phyloP scores from a whole-genome alignment of 345 rosid genomes.

The Lumnitzera racemosa region DNA sequence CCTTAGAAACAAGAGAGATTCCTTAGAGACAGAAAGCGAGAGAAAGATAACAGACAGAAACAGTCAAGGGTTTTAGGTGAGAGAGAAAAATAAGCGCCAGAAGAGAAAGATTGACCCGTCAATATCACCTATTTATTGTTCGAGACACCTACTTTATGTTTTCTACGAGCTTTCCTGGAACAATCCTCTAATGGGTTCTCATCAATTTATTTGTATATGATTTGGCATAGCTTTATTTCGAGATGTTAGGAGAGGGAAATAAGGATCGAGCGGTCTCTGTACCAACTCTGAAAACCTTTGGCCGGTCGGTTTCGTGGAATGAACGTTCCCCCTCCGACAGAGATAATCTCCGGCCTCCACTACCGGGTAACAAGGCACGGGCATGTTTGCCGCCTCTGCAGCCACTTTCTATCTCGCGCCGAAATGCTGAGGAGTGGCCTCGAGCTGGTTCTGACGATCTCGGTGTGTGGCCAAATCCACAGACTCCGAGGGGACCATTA shows the following conservation, averaged over 20 bases:
- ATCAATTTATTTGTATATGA: conserved; percentile 17
- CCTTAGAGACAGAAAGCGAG: neutral
- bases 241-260: conserved; percentile 43
- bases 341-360: conserved; percentile 26
- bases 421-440: conserved; percentile 64
- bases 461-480: conserved; percentile 69
- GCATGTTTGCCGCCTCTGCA: conserved; percentile 48
- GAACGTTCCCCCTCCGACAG: conserved; percentile 49
- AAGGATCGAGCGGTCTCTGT: conserved; percentile 23
- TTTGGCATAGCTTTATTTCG: conserved; percentile 3
- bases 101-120: conserved; percentile 7
- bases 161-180: conserved; percentile 29
- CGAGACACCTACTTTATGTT: conserved; percentile 12
- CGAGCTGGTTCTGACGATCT: conserved; percentile 66
- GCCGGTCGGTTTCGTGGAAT: conserved; percentile 62
- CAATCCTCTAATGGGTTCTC: conserved; percentile 29
- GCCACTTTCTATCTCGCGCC: conserved; percentile 46
- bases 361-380: conserved; percentile 32
- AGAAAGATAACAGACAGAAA: conserved; percentile 7
- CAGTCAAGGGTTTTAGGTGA: conserved; percentile 37
- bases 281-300: conserved; percentile 31
- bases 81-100: conserved; percentile 3
- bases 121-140: conserved; percentile 19
- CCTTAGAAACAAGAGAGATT: neutral
- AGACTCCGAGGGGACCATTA: conserved; percentile 46